A percentile compares a stretch with the other conserved stretches of the same genome.
Conservation (phyloP, 129 eudicot species). For the Centella asiatica region DNA sequence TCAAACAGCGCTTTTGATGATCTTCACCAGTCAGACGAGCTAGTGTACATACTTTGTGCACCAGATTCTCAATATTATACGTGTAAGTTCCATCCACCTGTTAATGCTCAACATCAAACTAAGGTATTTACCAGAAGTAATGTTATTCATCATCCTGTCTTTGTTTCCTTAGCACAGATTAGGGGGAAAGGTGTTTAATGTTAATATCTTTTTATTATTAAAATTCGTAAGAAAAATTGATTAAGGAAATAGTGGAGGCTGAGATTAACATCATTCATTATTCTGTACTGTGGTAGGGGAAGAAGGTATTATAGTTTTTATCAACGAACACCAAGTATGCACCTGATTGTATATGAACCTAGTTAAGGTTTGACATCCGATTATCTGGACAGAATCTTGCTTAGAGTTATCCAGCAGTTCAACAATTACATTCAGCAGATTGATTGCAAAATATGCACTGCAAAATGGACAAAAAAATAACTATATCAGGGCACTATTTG, state of each 20-base stretch:
- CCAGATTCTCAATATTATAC: conserved; percentile 61
- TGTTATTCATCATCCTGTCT: not conserved
- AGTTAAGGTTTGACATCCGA: conserved; percentile 81
- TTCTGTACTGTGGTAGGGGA: too few species aligned
- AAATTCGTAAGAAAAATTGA: too few species aligned
- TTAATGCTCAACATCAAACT: conserved; percentile 16
- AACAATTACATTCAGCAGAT: conserved; percentile 60
- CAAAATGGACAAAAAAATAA: conserved; percentile 6
- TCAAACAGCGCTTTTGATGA: conserved; percentile 46
- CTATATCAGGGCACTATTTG: not conserved
- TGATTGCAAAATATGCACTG: conserved; percentile 88
- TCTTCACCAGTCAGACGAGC: conserved; percentile 56
- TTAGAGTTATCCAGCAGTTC: conserved; percentile 80
- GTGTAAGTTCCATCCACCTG: conserved; percentile 93
- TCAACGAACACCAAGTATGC: not conserved
- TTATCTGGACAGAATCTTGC: conserved; percentile 49
- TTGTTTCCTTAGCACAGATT: too few species aligned
- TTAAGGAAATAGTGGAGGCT: too few species aligned
- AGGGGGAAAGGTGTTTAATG: too few species aligned
- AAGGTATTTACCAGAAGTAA: not conserved
- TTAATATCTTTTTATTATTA: too few species aligned
- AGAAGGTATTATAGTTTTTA: too few species aligned
- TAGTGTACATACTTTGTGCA: conserved; percentile 52
- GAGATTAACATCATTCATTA: too few species aligned
- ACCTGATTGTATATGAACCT: conserved; percentile 85